These are phyloP conservation scores for Plantago ovata DNA, from an alignment of 257 asterid genomes.

Conservation along the genomic window DNA sequence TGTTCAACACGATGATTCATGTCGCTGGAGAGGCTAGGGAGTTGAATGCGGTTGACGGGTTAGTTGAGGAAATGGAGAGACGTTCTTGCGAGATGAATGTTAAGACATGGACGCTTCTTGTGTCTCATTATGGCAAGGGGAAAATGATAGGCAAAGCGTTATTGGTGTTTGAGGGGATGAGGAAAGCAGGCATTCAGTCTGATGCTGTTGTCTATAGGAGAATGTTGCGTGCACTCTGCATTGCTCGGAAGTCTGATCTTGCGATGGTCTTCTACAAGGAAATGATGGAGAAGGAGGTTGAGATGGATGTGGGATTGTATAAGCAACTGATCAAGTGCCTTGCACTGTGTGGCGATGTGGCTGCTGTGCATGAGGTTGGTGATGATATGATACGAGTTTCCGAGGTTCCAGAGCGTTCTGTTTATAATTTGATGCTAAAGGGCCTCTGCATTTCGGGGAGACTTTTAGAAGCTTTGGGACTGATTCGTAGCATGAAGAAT, in stretches of 20 bases:
- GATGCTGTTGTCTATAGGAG: slow-evolving; percentile 47
- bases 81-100: slow-evolving; percentile 40
- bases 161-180: slow-evolving; percentile 64
- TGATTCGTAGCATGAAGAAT: slow-evolving; percentile 59
- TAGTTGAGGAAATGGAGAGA: slow-evolving; percentile 61
- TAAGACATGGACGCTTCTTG: slow-evolving; percentile 77
- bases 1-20: slow-evolving; percentile 52
- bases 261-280: slow-evolving; percentile 81
- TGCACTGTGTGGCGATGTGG: slow-evolving; percentile 50
- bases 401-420: slow-evolving; percentile 38
- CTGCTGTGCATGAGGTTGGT: slow-evolving; percentile 40
- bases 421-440: slow-evolving; percentile 50
- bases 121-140: slow-evolving; percentile 53
- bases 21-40: slow-evolving; percentile 63
- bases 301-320: slow-evolving; percentile 36
- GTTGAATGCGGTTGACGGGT: slow-evolving; percentile 46
- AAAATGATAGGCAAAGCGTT: slow-evolving; percentile 57
- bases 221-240: slow-evolving; percentile 57
- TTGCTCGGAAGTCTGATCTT: slow-evolving; percentile 48
- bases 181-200: slow-evolving; percentile 51
- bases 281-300: slow-evolving; percentile 46
- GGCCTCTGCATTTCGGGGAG: slow-evolving; percentile 68
- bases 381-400: slow-evolving; percentile 48
- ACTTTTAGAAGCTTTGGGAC: slow-evolving; percentile 68
- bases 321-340: slow-evolving; percentile 52